Percentiles rank a stretch among this genome's conserved stretches.
Evolutionary conservation across 1,284 basidiomycete genomes (phyloP).

Genomic region (Malassezia sympodialis): DNA sequence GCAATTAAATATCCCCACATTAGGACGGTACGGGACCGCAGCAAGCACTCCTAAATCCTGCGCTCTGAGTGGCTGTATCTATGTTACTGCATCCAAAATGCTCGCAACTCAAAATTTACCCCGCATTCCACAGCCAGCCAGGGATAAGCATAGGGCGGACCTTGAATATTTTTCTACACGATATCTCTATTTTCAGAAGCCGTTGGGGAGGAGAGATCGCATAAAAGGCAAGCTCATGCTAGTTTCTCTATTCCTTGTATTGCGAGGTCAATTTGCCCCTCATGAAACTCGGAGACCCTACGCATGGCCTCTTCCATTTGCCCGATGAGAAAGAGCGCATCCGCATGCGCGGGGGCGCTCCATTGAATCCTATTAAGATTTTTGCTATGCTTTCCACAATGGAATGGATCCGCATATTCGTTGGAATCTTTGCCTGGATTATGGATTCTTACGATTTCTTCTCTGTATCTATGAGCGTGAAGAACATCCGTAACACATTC

Average conservation of each 20-base stretch:
- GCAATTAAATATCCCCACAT: too few relatives aligned
- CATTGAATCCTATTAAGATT: slow-evolving; percentile 39
- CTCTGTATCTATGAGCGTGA: slow-evolving; percentile 35
- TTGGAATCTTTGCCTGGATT: slow-evolving; percentile 41
- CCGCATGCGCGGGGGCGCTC: slow-evolving; percentile 29
- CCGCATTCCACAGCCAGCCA: too few relatives aligned
- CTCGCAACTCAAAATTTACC: too few relatives aligned
- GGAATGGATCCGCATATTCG: slow-evolving; percentile 32
- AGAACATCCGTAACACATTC: background rate
- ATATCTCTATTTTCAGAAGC: too few relatives aligned
- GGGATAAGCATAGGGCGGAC: too few relatives aligned
- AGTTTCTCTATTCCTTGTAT: background rate
- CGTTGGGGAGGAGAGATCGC: background rate
- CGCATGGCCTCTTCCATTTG: slow-evolving; percentile 38
- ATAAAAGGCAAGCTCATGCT: background rate
- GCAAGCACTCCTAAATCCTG: too few relatives aligned
- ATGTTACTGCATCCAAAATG: too few relatives aligned
- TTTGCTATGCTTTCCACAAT: slow-evolving; percentile 30
- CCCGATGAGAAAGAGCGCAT: slow-evolving; percentile 37
- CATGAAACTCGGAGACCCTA: slow-evolving; percentile 26
- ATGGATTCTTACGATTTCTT: slow-evolving; percentile 41
- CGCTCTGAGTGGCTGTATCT: too few relatives aligned
- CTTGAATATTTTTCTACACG: too few relatives aligned
- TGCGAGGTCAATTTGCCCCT: background rate
- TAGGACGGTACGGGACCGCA: too few relatives aligned